Evolutionary conservation across 441 rosid genomes (phyloP), one percentile per base, ranked within the genome.

Genomic region (Euphorbia celastroides): DNA sequence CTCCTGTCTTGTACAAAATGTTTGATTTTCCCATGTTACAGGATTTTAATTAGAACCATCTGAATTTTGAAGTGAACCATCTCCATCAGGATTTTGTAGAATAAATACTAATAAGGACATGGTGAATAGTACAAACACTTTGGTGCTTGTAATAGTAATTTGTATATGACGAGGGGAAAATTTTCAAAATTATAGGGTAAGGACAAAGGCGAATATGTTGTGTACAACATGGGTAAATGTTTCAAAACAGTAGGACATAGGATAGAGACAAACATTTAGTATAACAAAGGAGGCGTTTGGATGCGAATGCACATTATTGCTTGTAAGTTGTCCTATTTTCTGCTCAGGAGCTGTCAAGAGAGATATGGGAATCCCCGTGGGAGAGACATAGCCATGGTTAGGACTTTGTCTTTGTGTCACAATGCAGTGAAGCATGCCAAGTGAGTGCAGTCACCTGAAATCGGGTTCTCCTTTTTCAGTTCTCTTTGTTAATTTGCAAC

Each of bases 381-480:
- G 67, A 81, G 92, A 77, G 97, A 89, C 74, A 75, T 93, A 76
- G 90, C 95, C 7, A 85, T 93, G 89, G 84, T 85, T 57, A 75
- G 93, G 61, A 78, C 81, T 51, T 82, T 91, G 67, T 92, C 97
- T 65, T 74, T 93, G 58, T 86, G 96, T 68, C 84, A 75, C 75
- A 83, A 89, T 74, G 97, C 95, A 26, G 72, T 82, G 22, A 44
- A 30, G 34, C 79, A 83, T 71, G 89, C 97, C 5, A 86, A 79
- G 96, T 93, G 61, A 81, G 89, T 73, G 62, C 17, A 25, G 25
- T 30, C 42, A 65, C 7, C 22, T n/a, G 5, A 25, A 23, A 54
- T 54, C 30, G 14, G 14, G 13, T 56, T 16, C 44, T 50, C 13
- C 4, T 25, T 69, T 11, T 12, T 42, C 52, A 28, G 34, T 46